Evolutionary conservation across 2,329 filamentous ascomycete genomes (phyloP), one percentile per base, ranked within the genome.

Genomic region (Pseudogymnoascus pannorum): DNA sequence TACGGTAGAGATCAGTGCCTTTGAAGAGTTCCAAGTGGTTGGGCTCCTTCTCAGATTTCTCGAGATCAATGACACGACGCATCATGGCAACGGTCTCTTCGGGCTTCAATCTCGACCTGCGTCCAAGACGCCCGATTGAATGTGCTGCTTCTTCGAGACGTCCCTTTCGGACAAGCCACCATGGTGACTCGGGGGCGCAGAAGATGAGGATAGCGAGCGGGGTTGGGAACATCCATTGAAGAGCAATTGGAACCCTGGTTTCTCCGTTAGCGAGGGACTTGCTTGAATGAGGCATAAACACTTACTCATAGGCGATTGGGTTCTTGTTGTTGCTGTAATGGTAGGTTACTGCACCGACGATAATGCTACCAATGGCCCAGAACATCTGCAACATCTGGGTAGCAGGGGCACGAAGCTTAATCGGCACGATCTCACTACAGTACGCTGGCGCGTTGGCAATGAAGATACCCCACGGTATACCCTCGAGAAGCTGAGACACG

Each of bases 331-430:
- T 69, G 64, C 83, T 75, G 74, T 83, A 85, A 57, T 72, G 68
- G 70, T 82, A 86, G 12, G 80, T 81, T 63, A 82, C 77, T 63
- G 73, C 83, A 31, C 77, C 80, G 24, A 86, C 84, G 61, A 87
- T 83, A 69, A 87, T 86, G 36, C 73, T 72, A 24, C 83, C 84
- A 68, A 87, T 81, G 14, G 83, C 80, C 83, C 83, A 87, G 75
- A 82, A 84, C 82, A 86, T 86, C 73, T 87, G 84, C 72, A 87
- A 67, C 79, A 83, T 86, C 72, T 83, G 80, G 2, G 84, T 87
- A 4, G 78, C 78, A 22, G 82, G 79, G 59, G 79, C 84, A 70
- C 83, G 74, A 59, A 87, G 72, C 68, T 74, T 74, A 59, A 87
- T 77, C 0, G 84, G 84, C 2, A 84, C 81, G 61, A 87, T 84